A percentile compares a stretch with the other conserved stretches of the same genome.
Evolutionary conservation across 768 basidiomycete genomes (phyloP).

Genomic region (Pholiota conissans): DNA sequence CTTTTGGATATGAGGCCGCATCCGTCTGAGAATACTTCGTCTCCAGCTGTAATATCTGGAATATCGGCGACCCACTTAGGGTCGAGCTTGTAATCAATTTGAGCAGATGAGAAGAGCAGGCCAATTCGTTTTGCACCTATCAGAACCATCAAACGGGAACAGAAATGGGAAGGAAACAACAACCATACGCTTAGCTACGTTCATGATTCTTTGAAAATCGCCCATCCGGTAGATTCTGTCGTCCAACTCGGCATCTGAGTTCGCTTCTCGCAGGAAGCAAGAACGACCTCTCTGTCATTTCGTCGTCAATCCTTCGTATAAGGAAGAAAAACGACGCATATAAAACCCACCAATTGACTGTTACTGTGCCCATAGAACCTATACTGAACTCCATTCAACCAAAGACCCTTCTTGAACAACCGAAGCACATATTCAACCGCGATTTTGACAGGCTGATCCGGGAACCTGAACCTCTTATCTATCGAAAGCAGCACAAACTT

Average conservation of each 20-base stretch:
- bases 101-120: slow-evolving; percentile 62
- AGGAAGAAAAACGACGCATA: not conserved
- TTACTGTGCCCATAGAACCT: slow-evolving; percentile 75
- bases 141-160: not conserved
- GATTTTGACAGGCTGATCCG: slow-evolving; percentile 46
- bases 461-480: slow-evolving; percentile 50
- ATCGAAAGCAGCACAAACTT: slow-evolving; percentile 61
- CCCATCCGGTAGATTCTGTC: slow-evolving; percentile 56
- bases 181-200: slow-evolving; percentile 56
- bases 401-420: slow-evolving; percentile 54
- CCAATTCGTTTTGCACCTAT: slow-evolving; percentile 73
- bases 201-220: slow-evolving; percentile 62
- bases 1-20: slow-evolving; percentile 62
- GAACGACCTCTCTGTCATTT: slow-evolving; percentile 52
- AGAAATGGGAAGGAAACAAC: slow-evolving; percentile 13
- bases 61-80: slow-evolving; percentile 54
- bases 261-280: slow-evolving; percentile 60
- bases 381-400: slow-evolving; percentile 59
- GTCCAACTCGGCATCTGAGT: slow-evolving; percentile 56
- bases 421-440: slow-evolving; percentile 57
- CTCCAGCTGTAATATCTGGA: slow-evolving; percentile 53
- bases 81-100: slow-evolving; percentile 56
- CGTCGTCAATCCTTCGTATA: not conserved
- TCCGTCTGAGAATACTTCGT: slow-evolving; percentile 67
- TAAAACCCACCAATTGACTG: slow-evolving; percentile 54